Base-by-base conservation (phyloP, 148 eudicot species). In the Rhododendron williamsianum region DNA sequence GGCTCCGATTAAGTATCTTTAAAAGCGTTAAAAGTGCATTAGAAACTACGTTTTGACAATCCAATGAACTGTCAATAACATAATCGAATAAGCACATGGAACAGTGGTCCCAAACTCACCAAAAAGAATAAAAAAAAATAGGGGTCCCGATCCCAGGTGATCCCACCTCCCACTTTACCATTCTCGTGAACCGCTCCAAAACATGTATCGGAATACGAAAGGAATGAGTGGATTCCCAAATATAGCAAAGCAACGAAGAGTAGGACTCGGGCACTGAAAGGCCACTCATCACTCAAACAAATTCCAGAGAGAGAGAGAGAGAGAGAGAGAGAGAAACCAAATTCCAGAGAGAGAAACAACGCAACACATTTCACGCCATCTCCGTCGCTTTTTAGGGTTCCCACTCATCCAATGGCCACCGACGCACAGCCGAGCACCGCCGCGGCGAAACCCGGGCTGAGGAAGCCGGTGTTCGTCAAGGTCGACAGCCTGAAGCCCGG, bases 391-490 rank as follows among this genome's bases (percentile, higher is more conserved):
- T 7, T 74, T 73, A n/a, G 72, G 85, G 38, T 41, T 80, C 51
- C 76, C 45, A 12, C 23, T 76, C 43, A 21, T 77, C 63, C 30
- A 27, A 82, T 36, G 85, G 81, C 80, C 6, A 25, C 84, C 7
- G 21, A 83, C 25, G 10, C 86, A 11, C 49, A 51, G 3, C 78
- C 52, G 18, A 78, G 76, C 63, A 30, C 41, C 27, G 51, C 77
- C 2, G 36, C 36, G 0, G 87, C 78, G 38, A 89, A 83, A 33
- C 89, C 90, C 1, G 80, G 60, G 16, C 54, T 86, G 84, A 87
- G 92, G 36, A 92, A 92, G 56, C 92, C 92, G 0, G 90, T 89
- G 18, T 92, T 92, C 82, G 81, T 78, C 9, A 92, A 92, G 80
- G 89, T 90, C 21, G 88, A 88, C 41, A 82, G 86, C 56, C 86